Conservation (phyloP, 345 rosid genomes). For the Psidium friedrichsthalianum region DNA sequence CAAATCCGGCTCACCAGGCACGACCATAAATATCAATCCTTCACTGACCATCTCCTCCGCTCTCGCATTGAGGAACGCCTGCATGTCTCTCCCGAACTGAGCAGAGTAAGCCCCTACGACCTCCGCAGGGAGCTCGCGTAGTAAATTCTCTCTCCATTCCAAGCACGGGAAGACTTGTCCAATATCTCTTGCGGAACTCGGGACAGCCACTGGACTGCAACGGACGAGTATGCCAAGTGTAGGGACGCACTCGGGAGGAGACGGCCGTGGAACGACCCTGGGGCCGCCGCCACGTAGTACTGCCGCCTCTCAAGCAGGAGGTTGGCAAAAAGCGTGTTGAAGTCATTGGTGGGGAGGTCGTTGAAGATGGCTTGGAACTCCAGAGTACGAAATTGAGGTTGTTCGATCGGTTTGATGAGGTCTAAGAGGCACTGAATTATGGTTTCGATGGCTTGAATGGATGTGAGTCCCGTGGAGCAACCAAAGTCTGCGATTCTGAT, state of each 20-base stretch:
- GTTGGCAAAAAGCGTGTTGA: neutral
- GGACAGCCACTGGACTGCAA: slow-evolving; percentile 3
- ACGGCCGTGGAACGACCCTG: slow-evolving; percentile 4
- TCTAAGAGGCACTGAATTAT: neutral
- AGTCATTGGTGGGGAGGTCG: neutral
- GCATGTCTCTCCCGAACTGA: neutral
- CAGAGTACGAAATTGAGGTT: neutral
- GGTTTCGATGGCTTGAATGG: neutral
- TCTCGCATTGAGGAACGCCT: slow-evolving; percentile 3
- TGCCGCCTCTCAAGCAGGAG: neutral
- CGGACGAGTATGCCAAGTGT: neutral
- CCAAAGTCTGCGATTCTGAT: neutral
- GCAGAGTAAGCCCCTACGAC: slow-evolving; percentile 1
- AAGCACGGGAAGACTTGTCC: neutral
- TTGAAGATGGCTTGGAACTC: slow-evolving; percentile 3
- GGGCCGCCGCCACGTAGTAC: neutral
- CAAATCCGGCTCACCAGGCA: neutral
- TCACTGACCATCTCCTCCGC: slow-evolving; percentile 1
- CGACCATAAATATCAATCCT: neutral
- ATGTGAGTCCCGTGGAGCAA: neutral
- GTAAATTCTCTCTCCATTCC: slow-evolving; percentile 6
- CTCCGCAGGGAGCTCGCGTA: neutral
- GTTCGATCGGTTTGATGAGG: neutral
- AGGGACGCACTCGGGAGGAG: slow-evolving; percentile 1
- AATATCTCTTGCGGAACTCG: neutral